Evolutionary conservation across 768 basidiomycete genomes (phyloP).

Genomic region (Collybia sp.): DNA sequence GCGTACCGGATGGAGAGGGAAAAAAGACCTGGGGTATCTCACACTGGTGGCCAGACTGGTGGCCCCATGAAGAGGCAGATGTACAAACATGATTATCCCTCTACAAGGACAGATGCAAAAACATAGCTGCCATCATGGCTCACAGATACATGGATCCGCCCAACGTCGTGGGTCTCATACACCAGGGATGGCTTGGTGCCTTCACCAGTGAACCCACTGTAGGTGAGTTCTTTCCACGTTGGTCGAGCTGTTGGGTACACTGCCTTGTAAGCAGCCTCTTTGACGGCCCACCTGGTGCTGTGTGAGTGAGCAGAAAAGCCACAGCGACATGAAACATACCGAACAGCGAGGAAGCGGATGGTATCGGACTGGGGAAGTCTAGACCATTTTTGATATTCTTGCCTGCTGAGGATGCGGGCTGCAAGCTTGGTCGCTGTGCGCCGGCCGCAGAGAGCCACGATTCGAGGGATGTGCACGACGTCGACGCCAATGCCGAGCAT

Average conservation of each 20-base stretch:
- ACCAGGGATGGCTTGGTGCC: constrained; percentile 33
- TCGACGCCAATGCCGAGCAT: constrained; percentile 78
- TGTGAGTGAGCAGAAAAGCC: constrained; percentile 3
- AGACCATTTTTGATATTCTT: constrained; percentile 37
- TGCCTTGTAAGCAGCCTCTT: constrained; percentile 87
- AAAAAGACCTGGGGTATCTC: constrained; percentile 38
- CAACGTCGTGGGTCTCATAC: constrained; percentile 29
- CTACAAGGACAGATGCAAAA: constrained; percentile 61
- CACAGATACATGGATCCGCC: constrained; percentile 59
- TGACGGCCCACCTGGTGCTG: constrained; percentile 65
- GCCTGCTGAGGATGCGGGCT: constrained; percentile 56
- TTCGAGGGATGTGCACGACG: constrained; percentile 64
- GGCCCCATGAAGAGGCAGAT: constrained; percentile 27
- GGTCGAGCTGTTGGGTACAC: constrained; percentile 57
- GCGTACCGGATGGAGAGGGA: constrained; percentile 22
- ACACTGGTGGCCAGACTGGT: constrained; percentile 70
- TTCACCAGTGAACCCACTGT: constrained; percentile 21
- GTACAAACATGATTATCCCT: constrained; percentile 23
- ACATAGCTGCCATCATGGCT: constrained; percentile 84
- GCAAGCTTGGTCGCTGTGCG: constrained; percentile 45
- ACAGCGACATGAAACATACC: constrained; percentile 39
- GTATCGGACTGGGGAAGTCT: constrained; percentile 17
- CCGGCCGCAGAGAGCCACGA: constrained; percentile 48
- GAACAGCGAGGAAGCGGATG: constrained; percentile 62
- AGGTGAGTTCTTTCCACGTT: constrained; percentile 75